These are phyloP conservation scores for Mucor velutinosus DNA, from an alignment of 371 early-diverging fungal genomes.

Conservation along the genomic window DNA sequence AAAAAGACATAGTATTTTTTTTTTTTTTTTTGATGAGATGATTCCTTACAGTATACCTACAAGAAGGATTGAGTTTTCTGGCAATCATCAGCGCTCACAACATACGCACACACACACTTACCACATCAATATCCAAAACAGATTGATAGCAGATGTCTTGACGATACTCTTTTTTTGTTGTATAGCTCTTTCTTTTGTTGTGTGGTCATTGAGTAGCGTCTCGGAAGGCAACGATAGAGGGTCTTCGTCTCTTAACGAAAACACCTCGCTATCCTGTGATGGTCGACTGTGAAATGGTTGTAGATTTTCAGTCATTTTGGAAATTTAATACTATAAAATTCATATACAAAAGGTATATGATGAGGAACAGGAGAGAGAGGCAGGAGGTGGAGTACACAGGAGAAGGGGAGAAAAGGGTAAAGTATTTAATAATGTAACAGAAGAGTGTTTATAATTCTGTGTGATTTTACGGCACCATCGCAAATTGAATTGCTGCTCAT, in stretches of 20 bases:
- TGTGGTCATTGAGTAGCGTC: constrained; percentile 12
- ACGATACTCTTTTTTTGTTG: constrained; percentile 27
- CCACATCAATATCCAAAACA: constrained; percentile 53
- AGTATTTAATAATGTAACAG: too few species aligned
- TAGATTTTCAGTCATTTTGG: background rate
- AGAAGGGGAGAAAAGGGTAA: too few species aligned
- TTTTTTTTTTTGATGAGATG: background rate
- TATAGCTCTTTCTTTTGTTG: constrained; percentile 12
- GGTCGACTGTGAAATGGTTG: constrained; percentile 2
- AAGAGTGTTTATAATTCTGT: too few species aligned
- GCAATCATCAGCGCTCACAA: background rate
- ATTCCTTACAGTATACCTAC: constrained; percentile 37
- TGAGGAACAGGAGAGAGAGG: background rate
- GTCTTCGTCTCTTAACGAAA: constrained; percentile 30
- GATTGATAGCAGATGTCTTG: constrained; percentile 38
- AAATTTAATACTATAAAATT: background rate
- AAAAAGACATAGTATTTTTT: background rate
- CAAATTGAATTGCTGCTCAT: too few species aligned
- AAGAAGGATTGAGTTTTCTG: background rate
- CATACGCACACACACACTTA: constrained; percentile 16
- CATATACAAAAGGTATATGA: background rate
- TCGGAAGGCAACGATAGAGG: constrained; percentile 26
- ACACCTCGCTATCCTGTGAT: constrained; percentile 24
- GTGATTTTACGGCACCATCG: too few species aligned
- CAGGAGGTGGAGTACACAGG: too few species aligned